A percentile compares a stretch with the other conserved stretches of the same genome.
These are phyloP conservation scores for Podaxis carcinomalis DNA, from an alignment of 768 basidiomycete species.

Conservation along the genomic window DNA sequence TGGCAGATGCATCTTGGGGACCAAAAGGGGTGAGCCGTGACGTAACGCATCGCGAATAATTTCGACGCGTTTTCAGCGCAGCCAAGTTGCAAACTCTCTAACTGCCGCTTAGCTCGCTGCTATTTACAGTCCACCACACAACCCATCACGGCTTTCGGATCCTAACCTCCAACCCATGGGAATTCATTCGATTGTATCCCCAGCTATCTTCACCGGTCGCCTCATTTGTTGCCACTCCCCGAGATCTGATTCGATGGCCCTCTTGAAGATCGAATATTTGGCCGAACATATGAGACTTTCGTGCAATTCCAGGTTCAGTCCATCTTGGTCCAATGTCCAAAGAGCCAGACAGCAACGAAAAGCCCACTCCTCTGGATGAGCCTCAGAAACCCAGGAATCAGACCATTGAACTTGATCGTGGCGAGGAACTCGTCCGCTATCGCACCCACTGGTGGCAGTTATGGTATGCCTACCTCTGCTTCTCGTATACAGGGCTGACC, in stretches of 20 bases:
- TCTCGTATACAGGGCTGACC: background rate
- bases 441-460: constrained; percentile 52
- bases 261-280: background rate
- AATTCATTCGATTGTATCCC: background rate
- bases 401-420: constrained; percentile 32
- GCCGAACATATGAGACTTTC: background rate
- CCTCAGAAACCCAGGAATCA: constrained; percentile 7
- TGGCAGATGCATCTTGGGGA: background rate
- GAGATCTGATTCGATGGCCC: constrained; percentile 6
- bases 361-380: background rate
- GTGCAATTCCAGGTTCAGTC: background rate
- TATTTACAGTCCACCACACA: background rate
- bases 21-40: background rate
- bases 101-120: background rate
- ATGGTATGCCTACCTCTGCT: constrained; percentile 33
- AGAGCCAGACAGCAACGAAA: background rate
- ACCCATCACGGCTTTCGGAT: background rate
- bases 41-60: background rate
- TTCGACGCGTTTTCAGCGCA: background rate
- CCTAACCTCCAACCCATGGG: constrained; percentile 3
- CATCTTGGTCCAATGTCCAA: background rate
- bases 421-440: constrained; percentile 33
- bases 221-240: background rate
- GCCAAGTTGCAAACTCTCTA: background rate
- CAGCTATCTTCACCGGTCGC: background rate